Conservation (phyloP, 768 basidiomycete genomes). For the Trametes villosa region DNA sequence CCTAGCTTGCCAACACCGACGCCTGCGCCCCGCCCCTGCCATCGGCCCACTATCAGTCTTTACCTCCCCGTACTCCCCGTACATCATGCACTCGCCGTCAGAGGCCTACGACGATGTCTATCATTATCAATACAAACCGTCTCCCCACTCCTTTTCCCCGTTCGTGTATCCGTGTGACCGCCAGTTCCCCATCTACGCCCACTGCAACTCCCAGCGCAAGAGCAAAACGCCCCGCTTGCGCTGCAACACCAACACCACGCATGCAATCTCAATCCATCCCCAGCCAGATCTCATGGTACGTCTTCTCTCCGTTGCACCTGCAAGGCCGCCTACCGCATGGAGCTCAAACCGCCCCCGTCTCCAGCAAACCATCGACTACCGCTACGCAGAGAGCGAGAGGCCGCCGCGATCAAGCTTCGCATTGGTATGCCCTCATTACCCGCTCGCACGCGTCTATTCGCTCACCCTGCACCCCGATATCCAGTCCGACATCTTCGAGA, state of each 20-base stretch:
- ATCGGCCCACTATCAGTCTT: constrained; percentile 10
- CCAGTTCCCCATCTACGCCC: constrained; percentile 23
- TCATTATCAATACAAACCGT: constrained; percentile 5
- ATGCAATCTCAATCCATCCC: background rate
- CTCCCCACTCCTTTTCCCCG: constrained; percentile 10
- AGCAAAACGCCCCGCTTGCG: constrained; percentile 3
- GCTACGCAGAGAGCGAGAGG: constrained; percentile 4
- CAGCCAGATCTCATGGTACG: constrained; percentile 23
- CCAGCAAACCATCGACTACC: constrained; percentile 24
- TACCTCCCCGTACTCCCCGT: background rate
- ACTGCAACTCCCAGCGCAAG: constrained; percentile 20
- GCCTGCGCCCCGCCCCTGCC: background rate
- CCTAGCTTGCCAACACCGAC: background rate
- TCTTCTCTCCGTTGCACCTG: background rate
- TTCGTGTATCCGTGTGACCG: constrained; percentile 18
- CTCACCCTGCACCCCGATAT: background rate
- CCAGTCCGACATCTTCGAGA: constrained; percentile 31
- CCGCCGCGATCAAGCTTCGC: constrained; percentile 25
- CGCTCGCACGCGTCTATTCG: background rate
- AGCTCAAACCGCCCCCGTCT: background rate
- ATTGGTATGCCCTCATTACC: constrained; percentile 12
- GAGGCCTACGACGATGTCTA: background rate
- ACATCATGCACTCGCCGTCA: constrained; percentile 11
- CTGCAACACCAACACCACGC: constrained; percentile 13
- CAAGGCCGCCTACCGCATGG: background rate